Conservation (phyloP, 176 grass and related monocot species). For the Dactylis glomerata region DNA sequence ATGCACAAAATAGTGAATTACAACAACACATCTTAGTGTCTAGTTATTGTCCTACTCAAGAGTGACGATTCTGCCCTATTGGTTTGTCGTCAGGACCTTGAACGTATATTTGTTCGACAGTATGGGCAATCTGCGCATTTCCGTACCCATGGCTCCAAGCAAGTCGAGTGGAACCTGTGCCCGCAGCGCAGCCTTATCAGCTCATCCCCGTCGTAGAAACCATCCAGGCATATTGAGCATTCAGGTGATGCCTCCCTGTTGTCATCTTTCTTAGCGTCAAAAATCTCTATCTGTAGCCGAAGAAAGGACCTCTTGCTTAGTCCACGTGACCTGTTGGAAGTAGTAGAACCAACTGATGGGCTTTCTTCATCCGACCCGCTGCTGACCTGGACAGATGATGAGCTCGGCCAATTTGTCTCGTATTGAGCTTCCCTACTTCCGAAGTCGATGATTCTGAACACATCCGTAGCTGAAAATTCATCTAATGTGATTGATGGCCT, state of each 20-base stretch:
- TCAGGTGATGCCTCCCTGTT: conserved; percentile 42
- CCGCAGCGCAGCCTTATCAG: conserved; percentile 61
- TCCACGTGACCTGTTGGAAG: conserved; percentile 53
- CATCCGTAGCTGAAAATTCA: conserved; percentile 54
- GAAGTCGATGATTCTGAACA: conserved; percentile 47
- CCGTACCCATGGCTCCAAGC: conserved; percentile 75
- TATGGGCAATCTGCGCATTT: conserved; percentile 91
- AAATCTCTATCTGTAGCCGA: conserved; percentile 59
- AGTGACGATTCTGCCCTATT: background rate
- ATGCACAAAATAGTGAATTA: background rate
- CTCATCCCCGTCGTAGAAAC: conserved; percentile 52
- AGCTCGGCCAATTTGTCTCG: conserved; percentile 17
- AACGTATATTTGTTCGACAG: conserved; percentile 63
- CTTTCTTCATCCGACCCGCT: conserved; percentile 47
- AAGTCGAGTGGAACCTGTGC: conserved; percentile 77
- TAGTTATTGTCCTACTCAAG: conserved; percentile 27
- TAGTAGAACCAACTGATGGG: conserved; percentile 10
- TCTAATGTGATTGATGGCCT: conserved; percentile 61
- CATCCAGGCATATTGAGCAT: conserved; percentile 92
- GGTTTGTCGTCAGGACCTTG: conserved; percentile 9
- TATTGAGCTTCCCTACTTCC: conserved; percentile 34
- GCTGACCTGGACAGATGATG: conserved; percentile 32
- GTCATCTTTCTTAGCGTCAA: conserved; percentile 54
- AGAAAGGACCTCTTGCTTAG: conserved; percentile 60
- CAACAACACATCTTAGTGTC: background rate